Evolutionary conservation across 2,329 filamentous ascomycete genomes (phyloP), one percentile per base, ranked within the genome.

Genomic region (Lecanicillium sp.): DNA sequence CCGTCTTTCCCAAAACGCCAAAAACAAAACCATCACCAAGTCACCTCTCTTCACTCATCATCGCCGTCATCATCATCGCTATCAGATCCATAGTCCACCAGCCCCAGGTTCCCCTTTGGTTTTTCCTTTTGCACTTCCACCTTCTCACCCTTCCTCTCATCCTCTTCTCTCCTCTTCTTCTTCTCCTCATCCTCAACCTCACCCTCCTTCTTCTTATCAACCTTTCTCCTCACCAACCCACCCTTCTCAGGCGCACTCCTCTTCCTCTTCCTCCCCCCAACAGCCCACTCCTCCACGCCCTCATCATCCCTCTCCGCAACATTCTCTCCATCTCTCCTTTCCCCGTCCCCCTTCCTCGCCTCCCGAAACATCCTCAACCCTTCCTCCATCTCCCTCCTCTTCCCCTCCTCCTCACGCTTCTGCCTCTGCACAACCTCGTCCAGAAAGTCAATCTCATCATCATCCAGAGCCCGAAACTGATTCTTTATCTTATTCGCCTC

Each of bases 361-460:
- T 65, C 61, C 38, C 75, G 63, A 50, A 83, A 83, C 19, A 60
- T 61, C 46, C 62, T 63, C 14, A 83, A 55, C 5, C 74, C 68
- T 17, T 73, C 69, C 49, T 77, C 72, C 29, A 69, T 73, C 63
- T 82, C 78, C 19, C 61, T 59, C 47, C 64, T 62, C 36, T 71
- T 59, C 32, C 65, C 56, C 43, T 73, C 73, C 54, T 80, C 78
- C 48, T 76, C 76, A 5, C 54, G 58, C 27, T 68, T 57, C 52
- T 66, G 64, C 38, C 62, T 60, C 37, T 65, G 68, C 35, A 64
- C 51, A 29, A 83, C 68, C 33, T 71, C 73, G 33, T 81, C 77
- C 36, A 92, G 62, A 48, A 87, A 90, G 15, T 83, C 83, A 36
- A 83, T 70, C 63, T 90, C 85, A 54, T 88, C 83, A 43, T 87